These are phyloP conservation scores for Myotisia sp. DNA, from an alignment of 2,329 filamentous ascomycete species.

Conservation along the genomic window DNA sequence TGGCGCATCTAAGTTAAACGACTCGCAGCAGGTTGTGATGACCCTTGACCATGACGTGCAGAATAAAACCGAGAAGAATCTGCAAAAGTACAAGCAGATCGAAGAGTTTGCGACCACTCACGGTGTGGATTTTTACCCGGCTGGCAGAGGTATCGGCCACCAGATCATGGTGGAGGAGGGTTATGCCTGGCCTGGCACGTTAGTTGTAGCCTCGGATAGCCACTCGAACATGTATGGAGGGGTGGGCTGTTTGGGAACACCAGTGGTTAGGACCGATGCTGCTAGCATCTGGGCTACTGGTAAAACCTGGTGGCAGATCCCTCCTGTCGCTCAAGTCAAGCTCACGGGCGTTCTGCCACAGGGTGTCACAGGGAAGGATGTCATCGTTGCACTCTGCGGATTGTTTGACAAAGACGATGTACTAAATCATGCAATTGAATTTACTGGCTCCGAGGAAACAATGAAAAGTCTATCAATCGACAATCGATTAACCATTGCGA, in stretches of 20 bases:
- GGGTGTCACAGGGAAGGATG: constrained; percentile 84
- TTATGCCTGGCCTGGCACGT: constrained; percentile 70
- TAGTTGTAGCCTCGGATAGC: constrained; percentile 56
- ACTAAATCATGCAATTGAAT: constrained; percentile 81
- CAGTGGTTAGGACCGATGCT: constrained; percentile 77
- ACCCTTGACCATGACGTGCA: constrained; percentile 82
- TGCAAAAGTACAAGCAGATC: constrained; percentile 71
- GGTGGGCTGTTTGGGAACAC: constrained; percentile 60
- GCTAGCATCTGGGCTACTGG: constrained; percentile 74
- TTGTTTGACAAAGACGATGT: constrained; percentile 80
- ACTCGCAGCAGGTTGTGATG: constrained; percentile 63
- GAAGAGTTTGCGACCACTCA: constrained; percentile 68
- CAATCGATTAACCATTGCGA: constrained; percentile 51
- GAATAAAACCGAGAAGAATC: constrained; percentile 61
- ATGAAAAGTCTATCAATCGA: constrained; percentile 56
- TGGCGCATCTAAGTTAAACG: constrained; percentile 58
- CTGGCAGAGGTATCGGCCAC: constrained; percentile 72
- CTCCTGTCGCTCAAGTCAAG: constrained; percentile 66
- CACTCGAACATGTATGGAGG: constrained; percentile 79
- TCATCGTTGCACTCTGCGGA: constrained; percentile 77
- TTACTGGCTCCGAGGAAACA: constrained; percentile 65
- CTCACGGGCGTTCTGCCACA: constrained; percentile 59
- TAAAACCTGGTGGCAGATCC: constrained; percentile 77
- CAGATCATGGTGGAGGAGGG: constrained; percentile 65
- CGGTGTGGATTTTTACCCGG: constrained; percentile 61